These are phyloP conservation scores for Pelargonium fulgidum DNA, from an alignment of 441 rosid genomes.

Conservation along the genomic window DNA sequence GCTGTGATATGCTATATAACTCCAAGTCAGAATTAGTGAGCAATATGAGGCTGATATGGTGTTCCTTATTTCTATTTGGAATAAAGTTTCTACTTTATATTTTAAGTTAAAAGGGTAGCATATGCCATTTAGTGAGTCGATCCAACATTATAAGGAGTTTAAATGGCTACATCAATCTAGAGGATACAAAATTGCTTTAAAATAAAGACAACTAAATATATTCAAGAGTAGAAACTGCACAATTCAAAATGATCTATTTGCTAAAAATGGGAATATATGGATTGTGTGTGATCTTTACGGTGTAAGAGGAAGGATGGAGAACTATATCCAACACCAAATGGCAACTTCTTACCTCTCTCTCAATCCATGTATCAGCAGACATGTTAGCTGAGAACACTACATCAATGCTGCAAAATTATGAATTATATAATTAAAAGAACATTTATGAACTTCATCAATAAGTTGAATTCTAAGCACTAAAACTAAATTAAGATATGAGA, in stretches of 20 bases:
- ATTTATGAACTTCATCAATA: neutral
- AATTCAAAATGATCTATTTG: neutral
- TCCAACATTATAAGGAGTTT: neutral
- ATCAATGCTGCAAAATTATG: conserved; percentile 53
- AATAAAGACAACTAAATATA: neutral
- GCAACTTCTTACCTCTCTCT: conserved; percentile 57
- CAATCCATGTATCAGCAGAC: conserved; percentile 92
- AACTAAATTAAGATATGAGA: conserved; percentile 2
- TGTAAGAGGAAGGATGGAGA: neutral
- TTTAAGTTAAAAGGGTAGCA: neutral
- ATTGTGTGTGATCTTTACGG: neutral
- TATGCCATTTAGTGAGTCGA: neutral
- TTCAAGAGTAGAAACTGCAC: neutral
- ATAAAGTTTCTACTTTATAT: neutral
- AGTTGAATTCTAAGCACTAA: neutral
- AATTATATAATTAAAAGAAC: conserved; percentile 4
- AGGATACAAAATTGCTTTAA: neutral
- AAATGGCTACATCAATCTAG: too few species aligned
- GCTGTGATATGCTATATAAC: too few species aligned
- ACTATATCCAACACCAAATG: neutral
- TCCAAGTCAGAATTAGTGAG: too few species aligned
- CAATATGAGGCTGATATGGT: neutral
- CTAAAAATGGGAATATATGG: neutral
- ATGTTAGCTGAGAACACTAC: conserved; percentile 67
- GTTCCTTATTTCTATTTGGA: neutral